These are phyloP conservation scores for Lindgomyces ingoldianus DNA, from an alignment of 495 filamentous ascomycete species.

Conservation along the genomic window DNA sequence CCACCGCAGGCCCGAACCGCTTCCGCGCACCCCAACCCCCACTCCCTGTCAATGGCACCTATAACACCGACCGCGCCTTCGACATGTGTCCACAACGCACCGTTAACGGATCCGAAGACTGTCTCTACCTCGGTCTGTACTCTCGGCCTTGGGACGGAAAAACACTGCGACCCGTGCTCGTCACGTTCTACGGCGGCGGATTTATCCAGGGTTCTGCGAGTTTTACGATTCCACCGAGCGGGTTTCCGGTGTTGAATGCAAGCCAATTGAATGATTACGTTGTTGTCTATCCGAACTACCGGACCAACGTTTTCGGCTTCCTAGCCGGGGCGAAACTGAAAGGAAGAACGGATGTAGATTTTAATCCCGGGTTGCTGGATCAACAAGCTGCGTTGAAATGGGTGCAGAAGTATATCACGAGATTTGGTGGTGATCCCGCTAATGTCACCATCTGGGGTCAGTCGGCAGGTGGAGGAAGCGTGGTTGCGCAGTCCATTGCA, in stretches of 20 bases:
- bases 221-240: slow-evolving; percentile 56
- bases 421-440: slow-evolving; percentile 40
- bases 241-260: slow-evolving; percentile 59
- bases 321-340: slow-evolving; percentile 56
- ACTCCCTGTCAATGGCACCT: slow-evolving; percentile 50
- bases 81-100: slow-evolving; percentile 61
- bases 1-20: slow-evolving; percentile 56
- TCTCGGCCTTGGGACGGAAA: slow-evolving; percentile 54
- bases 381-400: slow-evolving; percentile 40
- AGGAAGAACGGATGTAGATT: slow-evolving; percentile 49
- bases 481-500: slow-evolving; percentile 58
- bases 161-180: slow-evolving; percentile 54
- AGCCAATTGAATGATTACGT: slow-evolving; percentile 53
- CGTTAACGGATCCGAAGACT: slow-evolving; percentile 63
- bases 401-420: slow-evolving; percentile 39
- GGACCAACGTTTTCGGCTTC: slow-evolving; percentile 62
- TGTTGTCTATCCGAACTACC: slow-evolving; percentile 57
- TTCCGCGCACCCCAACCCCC: slow-evolving; percentile 61
- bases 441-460: slow-evolving; percentile 47
- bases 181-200: slow-evolving; percentile 63
- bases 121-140: slow-evolving; percentile 61
- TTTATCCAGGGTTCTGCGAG: slow-evolving; percentile 61
- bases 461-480: slow-evolving; percentile 57
- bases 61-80: slow-evolving; percentile 59
- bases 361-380: slow-evolving; percentile 42